Percentiles rank a stretch among this genome's conserved stretches.
Conservation (phyloP, 2,329 filamentous ascomycete genomes). For the Capronia coronata region DNA sequence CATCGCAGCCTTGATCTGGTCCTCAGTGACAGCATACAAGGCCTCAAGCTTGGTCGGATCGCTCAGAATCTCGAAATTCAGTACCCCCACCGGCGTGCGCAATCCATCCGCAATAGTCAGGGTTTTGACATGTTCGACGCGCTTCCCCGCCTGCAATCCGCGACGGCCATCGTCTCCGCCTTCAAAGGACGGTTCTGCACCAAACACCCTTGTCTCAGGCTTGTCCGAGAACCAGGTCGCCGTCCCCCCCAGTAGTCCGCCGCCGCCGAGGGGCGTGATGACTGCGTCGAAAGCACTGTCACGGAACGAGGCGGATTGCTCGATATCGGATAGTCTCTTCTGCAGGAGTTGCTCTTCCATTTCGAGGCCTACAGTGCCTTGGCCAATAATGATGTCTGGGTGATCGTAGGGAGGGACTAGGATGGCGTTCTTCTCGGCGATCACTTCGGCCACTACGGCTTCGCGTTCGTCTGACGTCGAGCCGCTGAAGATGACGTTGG, state of each 20-base stretch:
- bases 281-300: slow-evolving; percentile 55
- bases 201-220: slow-evolving; percentile 65
- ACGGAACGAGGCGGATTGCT: not conserved
- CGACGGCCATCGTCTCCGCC: slow-evolving; percentile 77
- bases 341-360: slow-evolving; percentile 64
- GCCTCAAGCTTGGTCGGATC: slow-evolving; percentile 62
- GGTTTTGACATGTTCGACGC: slow-evolving; percentile 63
- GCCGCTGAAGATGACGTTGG: slow-evolving; percentile 72
- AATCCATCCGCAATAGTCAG: slow-evolving; percentile 85
- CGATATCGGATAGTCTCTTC: slow-evolving; percentile 13
- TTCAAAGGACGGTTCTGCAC: slow-evolving; percentile 74
- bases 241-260: slow-evolving; percentile 77
- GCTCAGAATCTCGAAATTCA: slow-evolving; percentile 72
- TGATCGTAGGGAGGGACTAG: slow-evolving; percentile 90
- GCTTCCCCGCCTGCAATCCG: slow-evolving; percentile 56
- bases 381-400: slow-evolving; percentile 82
- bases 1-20: slow-evolving; percentile 72
- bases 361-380: slow-evolving; percentile 85
- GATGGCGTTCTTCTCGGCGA: slow-evolving; percentile 64
- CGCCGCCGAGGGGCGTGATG: slow-evolving; percentile 78
- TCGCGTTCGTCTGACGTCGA: slow-evolving; percentile 75
- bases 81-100: slow-evolving; percentile 68
- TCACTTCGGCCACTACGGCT: slow-evolving; percentile 63
- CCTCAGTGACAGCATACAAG: slow-evolving; percentile 70
- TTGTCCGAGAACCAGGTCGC: slow-evolving; percentile 63